phyloP scores from a whole-genome alignment of 2,329 filamentous ascomycete species.

The Exutisphaerella laricina region DNA sequence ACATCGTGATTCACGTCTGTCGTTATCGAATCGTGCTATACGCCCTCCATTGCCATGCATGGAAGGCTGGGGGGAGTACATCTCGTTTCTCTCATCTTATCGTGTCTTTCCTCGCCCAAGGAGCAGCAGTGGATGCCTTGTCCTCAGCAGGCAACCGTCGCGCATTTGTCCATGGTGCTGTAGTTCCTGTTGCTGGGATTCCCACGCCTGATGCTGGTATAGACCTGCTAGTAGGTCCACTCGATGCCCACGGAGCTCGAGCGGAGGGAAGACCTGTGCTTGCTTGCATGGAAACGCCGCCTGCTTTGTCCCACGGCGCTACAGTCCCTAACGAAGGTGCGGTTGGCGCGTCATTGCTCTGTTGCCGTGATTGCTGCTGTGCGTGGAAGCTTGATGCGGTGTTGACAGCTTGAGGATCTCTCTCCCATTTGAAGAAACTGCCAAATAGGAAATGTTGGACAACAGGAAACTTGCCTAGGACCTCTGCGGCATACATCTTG shows the following conservation, averaged over 20 bases:
- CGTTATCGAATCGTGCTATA: too few relatives aligned
- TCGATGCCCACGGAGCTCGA: slow-evolving; percentile 27
- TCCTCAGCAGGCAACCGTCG: background rate
- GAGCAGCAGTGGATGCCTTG: slow-evolving; percentile 5
- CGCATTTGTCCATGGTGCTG: background rate
- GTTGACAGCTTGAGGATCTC: slow-evolving; percentile 38
- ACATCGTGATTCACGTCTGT: too few relatives aligned
- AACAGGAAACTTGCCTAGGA: slow-evolving; percentile 92
- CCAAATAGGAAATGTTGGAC: slow-evolving; percentile 77
- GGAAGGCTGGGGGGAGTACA: too few relatives aligned
- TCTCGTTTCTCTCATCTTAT: slow-evolving; percentile 1
- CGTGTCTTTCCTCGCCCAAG: slow-evolving; percentile 5
- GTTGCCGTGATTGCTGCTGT: slow-evolving; percentile 29
- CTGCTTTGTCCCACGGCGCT: slow-evolving; percentile 26
- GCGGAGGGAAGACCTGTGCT: slow-evolving; percentile 28
- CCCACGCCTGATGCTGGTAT: slow-evolving; percentile 1
- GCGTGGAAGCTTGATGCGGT: slow-evolving; percentile 23
- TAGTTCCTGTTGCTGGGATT: background rate
- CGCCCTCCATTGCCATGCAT: too few relatives aligned
- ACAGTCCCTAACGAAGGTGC: slow-evolving; percentile 18
- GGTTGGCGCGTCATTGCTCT: slow-evolving; percentile 21
- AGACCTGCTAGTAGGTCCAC: background rate
- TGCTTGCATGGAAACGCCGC: slow-evolving; percentile 19
- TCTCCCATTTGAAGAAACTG: slow-evolving; percentile 45
- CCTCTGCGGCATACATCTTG: slow-evolving; percentile 98